These are phyloP conservation scores for Mycena rosella DNA, from an alignment of 768 basidiomycete species.

Conservation along the genomic window DNA sequence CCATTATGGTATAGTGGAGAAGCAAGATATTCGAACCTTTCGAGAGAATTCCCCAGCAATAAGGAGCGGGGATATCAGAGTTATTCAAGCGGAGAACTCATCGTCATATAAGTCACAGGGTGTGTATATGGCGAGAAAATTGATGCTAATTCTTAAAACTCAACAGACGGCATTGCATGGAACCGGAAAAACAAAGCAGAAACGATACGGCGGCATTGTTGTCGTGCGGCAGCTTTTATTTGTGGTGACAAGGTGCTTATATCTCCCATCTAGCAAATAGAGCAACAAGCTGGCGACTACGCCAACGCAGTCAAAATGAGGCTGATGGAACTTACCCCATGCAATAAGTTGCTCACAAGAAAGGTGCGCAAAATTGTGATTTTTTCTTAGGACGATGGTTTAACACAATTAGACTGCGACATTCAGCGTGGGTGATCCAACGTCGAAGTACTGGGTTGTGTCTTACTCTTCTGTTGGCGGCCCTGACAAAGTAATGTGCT, in stretches of 20 bases:
- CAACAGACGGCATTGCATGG: no score
- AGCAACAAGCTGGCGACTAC: no score
- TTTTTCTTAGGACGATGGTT: background rate
- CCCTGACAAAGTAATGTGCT: background rate
- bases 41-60: background rate
- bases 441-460: background rate
- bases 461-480: background rate
- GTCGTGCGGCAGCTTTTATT: background rate
- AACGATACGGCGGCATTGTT: no score
- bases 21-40: background rate
- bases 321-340: background rate
- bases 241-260: background rate
- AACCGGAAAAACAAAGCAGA: no score
- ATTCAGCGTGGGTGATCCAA: background rate
- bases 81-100: background rate
- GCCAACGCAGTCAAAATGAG: no score
- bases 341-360: background rate
- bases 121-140: background rate
- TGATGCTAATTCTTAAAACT: no score
- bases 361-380: background rate
- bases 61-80: background rate
- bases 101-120: background rate
- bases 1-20: background rate
- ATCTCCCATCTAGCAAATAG: no score
- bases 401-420: background rate